Base-by-base conservation (phyloP, 106 monocot genomes). In the Dioscorea zingiberensis region DNA sequence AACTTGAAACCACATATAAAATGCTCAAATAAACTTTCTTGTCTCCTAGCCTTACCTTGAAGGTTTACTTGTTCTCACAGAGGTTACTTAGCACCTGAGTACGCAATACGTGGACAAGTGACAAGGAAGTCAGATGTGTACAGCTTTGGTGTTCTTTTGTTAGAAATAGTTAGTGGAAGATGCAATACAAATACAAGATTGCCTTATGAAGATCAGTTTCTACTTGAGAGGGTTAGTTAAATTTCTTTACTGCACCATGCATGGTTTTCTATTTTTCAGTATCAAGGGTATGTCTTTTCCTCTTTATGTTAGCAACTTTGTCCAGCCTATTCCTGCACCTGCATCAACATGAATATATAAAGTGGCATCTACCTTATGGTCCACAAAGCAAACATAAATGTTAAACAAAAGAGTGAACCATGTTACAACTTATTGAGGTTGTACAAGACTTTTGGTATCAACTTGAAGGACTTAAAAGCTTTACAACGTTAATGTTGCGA, bases 51-150 rank as follows among this genome's bases (percentile, higher is more conserved):
- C 54, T 71, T 17, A 77, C 58, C n/a, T 59, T 29, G 19, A 53
- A 53, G 17, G n/a, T 38, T 77, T 67, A 49, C 27, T 59, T 64
- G 64, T 64, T 55, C 48, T 23, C 69, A 24, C 24, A 88, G 88
- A 65, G 88, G 88, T 60, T 88, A 88, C 69, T 76, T 88, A 74
- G 88, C 88, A 3, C 88, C 88, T 63, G 88, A 88, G 18, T 88
- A 88, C 76, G 88, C 88, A 47, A 65, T 84, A 18, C 80, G 84
- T 17, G 88, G 88, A 21, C 88, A 81, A 61, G 88, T 88, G 58
- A 88, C 88, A 47, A 55, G 76, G 44, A 84, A 84, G 68, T 81
- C 88, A 54, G 88, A 88, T 69, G 53, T 88, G 58, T 88, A 88
- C 44, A 81, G 88, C 49, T 88, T 81, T 67, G 88, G 88, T 27